phyloP scores from a whole-genome alignment of 2,329 filamentous ascomycete species.

The Dothiorella sarmentorum region DNA sequence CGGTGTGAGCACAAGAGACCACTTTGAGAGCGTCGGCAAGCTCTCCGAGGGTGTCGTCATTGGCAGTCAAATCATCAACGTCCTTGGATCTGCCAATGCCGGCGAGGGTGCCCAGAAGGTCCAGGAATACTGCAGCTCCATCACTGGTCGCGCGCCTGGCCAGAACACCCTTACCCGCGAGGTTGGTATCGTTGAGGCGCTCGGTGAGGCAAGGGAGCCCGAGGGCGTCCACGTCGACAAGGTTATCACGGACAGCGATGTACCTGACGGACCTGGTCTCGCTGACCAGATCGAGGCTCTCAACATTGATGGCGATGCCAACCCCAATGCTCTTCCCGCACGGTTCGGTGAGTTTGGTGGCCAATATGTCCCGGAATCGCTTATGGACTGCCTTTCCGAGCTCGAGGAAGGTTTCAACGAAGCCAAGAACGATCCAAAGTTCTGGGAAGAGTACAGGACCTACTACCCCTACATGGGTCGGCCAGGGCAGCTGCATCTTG shows the following conservation, averaged over 20 bases:
- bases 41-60: slow-evolving; percentile 94
- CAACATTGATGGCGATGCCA: slow-evolving; percentile 56
- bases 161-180: slow-evolving; percentile 57
- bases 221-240: slow-evolving; percentile 65
- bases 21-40: slow-evolving; percentile 80
- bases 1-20: slow-evolving; percentile 90
- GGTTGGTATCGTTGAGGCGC: slow-evolving; percentile 66
- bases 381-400: slow-evolving; percentile 94
- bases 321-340: slow-evolving; percentile 63
- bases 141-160: slow-evolving; percentile 56
- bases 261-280: slow-evolving; percentile 60
- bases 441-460: slow-evolving; percentile 95
- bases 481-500: slow-evolving; percentile 85
- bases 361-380: slow-evolving; percentile 93
- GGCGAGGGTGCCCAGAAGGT: slow-evolving; percentile 69
- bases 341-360: slow-evolving; percentile 95
- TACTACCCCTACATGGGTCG: slow-evolving; percentile 98
- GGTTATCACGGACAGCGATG: slow-evolving; percentile 59
- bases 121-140: slow-evolving; percentile 79
- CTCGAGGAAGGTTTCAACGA: slow-evolving; percentile 87
- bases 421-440: slow-evolving; percentile 79
- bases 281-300: slow-evolving; percentile 82
- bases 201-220: slow-evolving; percentile 59
- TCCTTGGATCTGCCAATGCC: slow-evolving; percentile 64
- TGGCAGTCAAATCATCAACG: slow-evolving; percentile 89